phyloP scores from a whole-genome alignment of 371 early-diverging fungal species.

The Mucor piriformis region DNA sequence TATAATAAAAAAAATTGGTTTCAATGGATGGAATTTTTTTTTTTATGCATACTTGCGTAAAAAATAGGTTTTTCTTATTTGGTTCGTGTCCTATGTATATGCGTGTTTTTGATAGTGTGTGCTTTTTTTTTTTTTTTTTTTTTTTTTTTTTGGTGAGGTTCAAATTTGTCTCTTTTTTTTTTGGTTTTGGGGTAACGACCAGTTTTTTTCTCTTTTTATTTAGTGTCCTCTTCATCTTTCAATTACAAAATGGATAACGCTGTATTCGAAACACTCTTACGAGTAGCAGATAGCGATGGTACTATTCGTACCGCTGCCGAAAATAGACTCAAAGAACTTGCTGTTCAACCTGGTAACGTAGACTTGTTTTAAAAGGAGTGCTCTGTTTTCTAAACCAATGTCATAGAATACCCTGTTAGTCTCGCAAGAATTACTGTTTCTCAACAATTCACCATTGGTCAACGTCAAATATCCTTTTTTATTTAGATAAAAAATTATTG shows the following conservation, averaged over 20 bases:
- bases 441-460: slow-evolving; percentile 63
- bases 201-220: background rate
- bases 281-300: slow-evolving; percentile 69
- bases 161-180: background rate
- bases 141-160: background rate
- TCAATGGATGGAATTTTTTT: no score
- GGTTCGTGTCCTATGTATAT: no score
- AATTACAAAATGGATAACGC: slow-evolving; percentile 64
- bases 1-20: no score
- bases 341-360: slow-evolving; percentile 57
- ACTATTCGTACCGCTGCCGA: slow-evolving; percentile 73
- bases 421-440: slow-evolving; percentile 70
- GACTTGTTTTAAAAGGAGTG: background rate
- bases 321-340: slow-evolving; percentile 68
- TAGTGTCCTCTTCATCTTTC: background rate
- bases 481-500: background rate
- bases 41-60: no score
- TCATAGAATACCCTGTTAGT: slow-evolving; percentile 64
- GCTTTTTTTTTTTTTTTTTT: background rate
- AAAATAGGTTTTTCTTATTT: no score
- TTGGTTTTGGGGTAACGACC: background rate
- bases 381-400: background rate
- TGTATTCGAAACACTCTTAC: slow-evolving; percentile 71
- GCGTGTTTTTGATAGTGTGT: background rate
- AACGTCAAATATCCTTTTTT: slow-evolving; percentile 77